phyloP scores from a whole-genome alignment of 768 basidiomycete genomes.

The Hirschioporus abietinus region DNA sequence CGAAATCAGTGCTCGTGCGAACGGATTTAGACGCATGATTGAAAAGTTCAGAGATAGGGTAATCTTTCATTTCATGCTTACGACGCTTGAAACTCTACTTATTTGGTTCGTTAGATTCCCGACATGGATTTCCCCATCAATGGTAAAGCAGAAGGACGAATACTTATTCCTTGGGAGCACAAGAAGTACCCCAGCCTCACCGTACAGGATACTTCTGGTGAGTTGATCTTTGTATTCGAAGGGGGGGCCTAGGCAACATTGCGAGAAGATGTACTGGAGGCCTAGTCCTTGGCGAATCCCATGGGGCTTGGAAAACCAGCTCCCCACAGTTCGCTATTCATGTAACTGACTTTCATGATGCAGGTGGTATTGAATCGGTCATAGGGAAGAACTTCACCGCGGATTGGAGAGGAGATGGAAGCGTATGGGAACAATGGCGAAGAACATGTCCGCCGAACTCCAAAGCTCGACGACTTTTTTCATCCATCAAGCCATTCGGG shows the following conservation, averaged over 20 bases:
- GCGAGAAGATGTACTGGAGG: neutral
- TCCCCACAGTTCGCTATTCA: neutral
- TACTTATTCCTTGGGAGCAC: slow-evolving; percentile 92
- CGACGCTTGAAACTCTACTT: slow-evolving; percentile 6
- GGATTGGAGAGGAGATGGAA: slow-evolving; percentile 82
- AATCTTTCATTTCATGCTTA: slow-evolving; percentile 14
- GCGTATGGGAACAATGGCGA: slow-evolving; percentile 91
- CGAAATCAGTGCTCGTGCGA: slow-evolving; percentile 73
- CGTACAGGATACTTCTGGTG: slow-evolving; percentile 26
- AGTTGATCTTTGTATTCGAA: slow-evolving; percentile 1
- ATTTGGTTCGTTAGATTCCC: slow-evolving; percentile 53
- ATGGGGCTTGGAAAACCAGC: slow-evolving; percentile 1
- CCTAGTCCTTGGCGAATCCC: neutral
- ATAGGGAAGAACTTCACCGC: slow-evolving; percentile 63
- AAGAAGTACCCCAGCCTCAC: slow-evolving; percentile 69
- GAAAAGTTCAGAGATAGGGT: slow-evolving; percentile 57
- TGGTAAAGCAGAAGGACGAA: slow-evolving; percentile 87
- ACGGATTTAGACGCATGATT: slow-evolving; percentile 73
- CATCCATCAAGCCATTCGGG: slow-evolving; percentile 51
- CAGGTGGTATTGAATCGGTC: slow-evolving; percentile 49
- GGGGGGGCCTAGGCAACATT: too few relatives aligned
- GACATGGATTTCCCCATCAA: slow-evolving; percentile 96
- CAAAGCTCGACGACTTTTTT: slow-evolving; percentile 77
- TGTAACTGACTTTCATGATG: slow-evolving; percentile 2
- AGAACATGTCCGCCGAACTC: slow-evolving; percentile 82